Evolutionary conservation across 177 flowering plant species (phyloP).

Genomic region (Tripterygium wilfordii): DNA sequence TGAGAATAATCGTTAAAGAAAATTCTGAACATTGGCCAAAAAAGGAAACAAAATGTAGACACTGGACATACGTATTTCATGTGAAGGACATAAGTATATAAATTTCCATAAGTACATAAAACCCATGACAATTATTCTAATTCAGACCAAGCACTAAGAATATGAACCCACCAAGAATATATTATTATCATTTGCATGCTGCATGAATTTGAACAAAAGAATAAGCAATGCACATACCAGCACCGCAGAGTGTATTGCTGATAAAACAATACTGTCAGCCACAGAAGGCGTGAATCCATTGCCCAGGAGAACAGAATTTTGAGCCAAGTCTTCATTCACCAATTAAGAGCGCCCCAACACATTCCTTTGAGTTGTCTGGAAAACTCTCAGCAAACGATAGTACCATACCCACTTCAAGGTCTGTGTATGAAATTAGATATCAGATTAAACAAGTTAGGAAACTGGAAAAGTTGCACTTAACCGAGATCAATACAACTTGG

Average conservation of each 20-base stretch:
- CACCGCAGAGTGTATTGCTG: slow-evolving; percentile 59
- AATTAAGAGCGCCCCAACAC: slow-evolving; percentile 28
- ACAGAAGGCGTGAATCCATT: slow-evolving; percentile 62
- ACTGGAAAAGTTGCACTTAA: neutral
- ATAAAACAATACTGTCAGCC: slow-evolving; percentile 64
- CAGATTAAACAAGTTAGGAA: neutral
- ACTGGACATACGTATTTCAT: neutral
- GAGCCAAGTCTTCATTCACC: slow-evolving; percentile 53
- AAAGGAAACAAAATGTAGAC: no score
- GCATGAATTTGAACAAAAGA: no score
- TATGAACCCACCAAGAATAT: no score
- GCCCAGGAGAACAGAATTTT: slow-evolving; percentile 65
- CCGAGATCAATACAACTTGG: neutral
- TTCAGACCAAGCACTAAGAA: no score
- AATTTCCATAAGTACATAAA: no score
- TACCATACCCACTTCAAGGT: slow-evolving; percentile 71
- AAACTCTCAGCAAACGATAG: slow-evolving; percentile 53
- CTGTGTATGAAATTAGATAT: slow-evolving; percentile 28
- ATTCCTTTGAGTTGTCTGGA: slow-evolving; percentile 33
- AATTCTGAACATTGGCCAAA: no score
- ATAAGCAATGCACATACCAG: slow-evolving; percentile 66
- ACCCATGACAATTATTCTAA: no score
- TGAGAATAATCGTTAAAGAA: no score
- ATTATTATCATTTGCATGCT: no score
- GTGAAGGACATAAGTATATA: no score